Evolutionary conservation across 192 early-diverging fungal species (phyloP), one percentile per base, ranked within the genome.

Genomic region (Irineochytrium annulatum): DNA sequence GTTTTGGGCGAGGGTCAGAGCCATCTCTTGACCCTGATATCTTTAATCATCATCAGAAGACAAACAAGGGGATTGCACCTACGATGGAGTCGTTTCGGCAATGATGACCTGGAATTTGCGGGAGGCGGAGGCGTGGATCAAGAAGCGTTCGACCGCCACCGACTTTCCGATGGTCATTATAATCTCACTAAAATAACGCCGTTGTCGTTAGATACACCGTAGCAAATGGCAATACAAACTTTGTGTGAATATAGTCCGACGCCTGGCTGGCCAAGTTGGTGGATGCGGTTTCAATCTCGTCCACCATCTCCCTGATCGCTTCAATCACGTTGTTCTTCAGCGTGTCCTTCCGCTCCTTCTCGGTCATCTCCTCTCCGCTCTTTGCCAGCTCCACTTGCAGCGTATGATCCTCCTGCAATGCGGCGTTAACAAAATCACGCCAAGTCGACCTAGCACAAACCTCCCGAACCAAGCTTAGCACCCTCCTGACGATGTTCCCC

Each of bases 21-120:
- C 92, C 85, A 90, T 89, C 52, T 85, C 79, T 51, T 94, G 95
- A 4, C 95, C 95, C 44, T 84, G 77, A 64, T 89, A 87, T 37
- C 86, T 90, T 64, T 34, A n/a, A n/a, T n/a, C n/a, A n/a, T n/a
- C n/a, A n/a, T 19, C 3, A 54, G n/a, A 26, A 29, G 27, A 43
- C 27, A 60, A 34, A 31, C 24, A 35, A 1, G 33, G 52, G 26
- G 29, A 29, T 37, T 16, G 3, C 5, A 73, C 78, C 73, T 81
- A 95, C 74, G 77, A 81, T 22, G 95, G 95, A 16, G 91, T 87
- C 1, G 88, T 89, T 75, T 98, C 95, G 3, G 89, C 91, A 3
- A 98, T 89, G 43, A 98, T 86, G n/a, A 98, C 92, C 55, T 91
- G 87, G 74, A 98, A 94, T 65, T 89, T 88, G 67, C 90, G 83